Percentiles rank a stretch among this genome's conserved stretches.
phyloP scores from a whole-genome alignment of 2,329 filamentous ascomycete genomes.

The Gremmenia infestans region DNA sequence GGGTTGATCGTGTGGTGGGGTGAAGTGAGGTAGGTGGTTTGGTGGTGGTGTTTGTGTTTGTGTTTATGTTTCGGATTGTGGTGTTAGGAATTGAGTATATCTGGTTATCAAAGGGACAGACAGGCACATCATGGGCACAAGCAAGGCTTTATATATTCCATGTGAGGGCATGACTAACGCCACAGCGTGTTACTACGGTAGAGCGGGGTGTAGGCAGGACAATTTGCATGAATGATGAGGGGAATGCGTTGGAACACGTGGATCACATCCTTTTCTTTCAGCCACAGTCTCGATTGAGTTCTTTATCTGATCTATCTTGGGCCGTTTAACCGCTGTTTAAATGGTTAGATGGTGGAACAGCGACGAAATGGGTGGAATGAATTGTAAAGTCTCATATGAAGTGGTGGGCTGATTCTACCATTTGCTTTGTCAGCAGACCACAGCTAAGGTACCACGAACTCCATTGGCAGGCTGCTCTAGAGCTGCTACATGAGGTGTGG shows the following conservation, averaged over 20 bases:
- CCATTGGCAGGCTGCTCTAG: too few relatives aligned
- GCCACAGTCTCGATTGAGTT: neutral
- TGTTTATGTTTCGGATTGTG: neutral
- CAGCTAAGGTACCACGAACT: too few relatives aligned
- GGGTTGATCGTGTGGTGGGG: neutral
- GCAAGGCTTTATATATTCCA: neutral
- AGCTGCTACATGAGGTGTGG: too few relatives aligned
- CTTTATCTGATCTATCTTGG: neutral
- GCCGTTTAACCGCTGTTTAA: neutral
- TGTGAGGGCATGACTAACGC: neutral
- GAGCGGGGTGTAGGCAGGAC: neutral
- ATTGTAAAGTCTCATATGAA: neutral
- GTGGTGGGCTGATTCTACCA: neutral
- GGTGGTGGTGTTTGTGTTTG: neutral
- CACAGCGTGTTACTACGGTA: neutral
- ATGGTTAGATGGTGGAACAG: neutral
- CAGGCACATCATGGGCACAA: neutral
- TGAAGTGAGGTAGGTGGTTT: neutral
- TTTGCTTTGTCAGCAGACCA: too few relatives aligned
- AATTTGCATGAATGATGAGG: conserved; percentile 2
- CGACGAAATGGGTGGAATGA: neutral
- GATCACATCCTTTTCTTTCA: neutral
- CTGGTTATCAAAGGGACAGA: neutral
- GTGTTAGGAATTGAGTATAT: neutral
- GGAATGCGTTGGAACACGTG: conserved; percentile 4